Base-by-base conservation (phyloP, 2,329 filamentous ascomycete genomes). In the Aspergillus sp. region DNA sequence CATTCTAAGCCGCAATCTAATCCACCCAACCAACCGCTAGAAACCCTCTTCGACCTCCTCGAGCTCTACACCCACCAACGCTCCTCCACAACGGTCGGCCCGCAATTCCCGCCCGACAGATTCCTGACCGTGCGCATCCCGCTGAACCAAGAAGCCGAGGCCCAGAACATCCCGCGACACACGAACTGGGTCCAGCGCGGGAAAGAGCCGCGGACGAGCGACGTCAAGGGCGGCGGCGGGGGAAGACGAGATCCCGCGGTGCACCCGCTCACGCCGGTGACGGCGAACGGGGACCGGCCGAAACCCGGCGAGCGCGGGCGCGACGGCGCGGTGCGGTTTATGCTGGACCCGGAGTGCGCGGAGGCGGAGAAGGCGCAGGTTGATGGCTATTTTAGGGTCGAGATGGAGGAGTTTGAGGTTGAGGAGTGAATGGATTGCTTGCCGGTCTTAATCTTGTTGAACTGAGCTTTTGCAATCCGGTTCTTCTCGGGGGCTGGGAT, bases 31-130 rank as follows among this genome's bases (percentile, higher is more conserved):
- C 20, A 20, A 26, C 4, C 24, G 26, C 13, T 26, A 64, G 89
- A 96, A 68, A 89, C 85, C 0, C 74, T 94, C 48, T 75, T 95
- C 24, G 91, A 96, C 52, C 70, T 95, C 0, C 72, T 96, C 15
- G 89, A 98, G 51, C 72, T 96, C 2, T 96, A 95, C 58, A 91
- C 86, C 0, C 83, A 93, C 51, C 81, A 93, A 53, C 75, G 77
- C 34, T 74, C 75, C 44, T 69, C 72, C 32, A 94, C 86, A 20
- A 76, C 80, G 31, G 68, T 94, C 13, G 88, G 86, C 5, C 68
- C 73, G 11, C 66, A 74, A 29, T 82, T 85, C 58, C 74, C 80
- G 29, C 69, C 89, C 26, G 80, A 89, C 45, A 73, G 72, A 33
- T 89, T 94, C 55, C 84, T 96, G 52, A 76, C 81, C 42, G 78